Conservation (phyloP, 495 filamentous ascomycete species). For the Talaromyces borbonicus region DNA sequence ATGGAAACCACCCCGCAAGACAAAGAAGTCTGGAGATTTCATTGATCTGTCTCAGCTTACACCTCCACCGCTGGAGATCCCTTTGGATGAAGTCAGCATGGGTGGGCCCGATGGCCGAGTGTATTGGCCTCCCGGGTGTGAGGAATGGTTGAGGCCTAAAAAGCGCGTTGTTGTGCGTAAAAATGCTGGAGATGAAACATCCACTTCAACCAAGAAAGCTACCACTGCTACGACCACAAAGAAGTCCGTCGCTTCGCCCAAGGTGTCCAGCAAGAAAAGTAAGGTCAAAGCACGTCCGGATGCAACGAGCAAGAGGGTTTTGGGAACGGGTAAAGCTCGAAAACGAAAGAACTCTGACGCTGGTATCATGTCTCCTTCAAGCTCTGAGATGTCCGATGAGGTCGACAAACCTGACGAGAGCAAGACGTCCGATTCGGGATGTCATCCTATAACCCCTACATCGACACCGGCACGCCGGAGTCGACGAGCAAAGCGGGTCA, state of each 20-base stretch:
- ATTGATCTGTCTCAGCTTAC: slow-evolving; percentile 40
- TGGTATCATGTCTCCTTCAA: not conserved
- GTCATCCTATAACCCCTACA: slow-evolving; percentile 2
- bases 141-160: slow-evolving; percentile 77
- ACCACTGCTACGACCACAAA: not conserved
- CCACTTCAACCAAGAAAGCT: not conserved
- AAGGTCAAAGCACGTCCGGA: not conserved
- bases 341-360: not conserved
- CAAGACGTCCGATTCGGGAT: slow-evolving; percentile 9
- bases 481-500: slow-evolving; percentile 32
- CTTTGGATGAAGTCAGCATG: slow-evolving; percentile 72
- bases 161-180: slow-evolving; percentile 63
- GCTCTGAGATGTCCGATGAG: not conserved
- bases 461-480: slow-evolving; percentile 18
- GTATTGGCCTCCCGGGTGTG: slow-evolving; percentile 85
- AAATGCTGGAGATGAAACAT: not conserved
- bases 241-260: not conserved
- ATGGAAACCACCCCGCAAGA: slow-evolving; percentile 37
- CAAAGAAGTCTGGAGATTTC: slow-evolving; percentile 38
- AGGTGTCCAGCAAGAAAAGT: not conserved
- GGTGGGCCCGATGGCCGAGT: slow-evolving; percentile 78
- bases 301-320: not conserved
- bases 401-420: not conserved
- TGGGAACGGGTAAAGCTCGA: not conserved
- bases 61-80: slow-evolving; percentile 34